Conservation (phyloP, 441 rosid genomes). For the Biscutella auriculata region DNA sequence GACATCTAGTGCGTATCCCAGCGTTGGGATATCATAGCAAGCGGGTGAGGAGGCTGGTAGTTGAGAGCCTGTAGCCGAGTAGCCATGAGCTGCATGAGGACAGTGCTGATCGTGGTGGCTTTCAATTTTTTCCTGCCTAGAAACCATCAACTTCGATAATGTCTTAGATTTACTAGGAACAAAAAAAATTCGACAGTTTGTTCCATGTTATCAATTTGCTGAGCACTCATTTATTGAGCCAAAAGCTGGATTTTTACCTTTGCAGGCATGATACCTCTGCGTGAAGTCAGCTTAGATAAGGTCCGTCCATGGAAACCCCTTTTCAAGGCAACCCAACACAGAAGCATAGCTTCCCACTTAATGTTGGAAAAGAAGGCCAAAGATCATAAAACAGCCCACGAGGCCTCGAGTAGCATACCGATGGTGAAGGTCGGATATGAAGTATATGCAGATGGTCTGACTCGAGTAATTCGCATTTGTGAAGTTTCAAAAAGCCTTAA, state of each 20-base stretch:
- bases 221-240: constrained; percentile 4
- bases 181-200: background rate
- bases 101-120: too few relatives aligned
- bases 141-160: background rate
- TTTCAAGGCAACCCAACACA: constrained; percentile 39
- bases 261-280: constrained; percentile 56
- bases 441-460: constrained; percentile 87
- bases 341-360: constrained; percentile 49
- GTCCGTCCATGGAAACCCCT: constrained; percentile 92
- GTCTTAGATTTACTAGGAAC: background rate
- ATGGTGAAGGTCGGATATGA: constrained; percentile 69
- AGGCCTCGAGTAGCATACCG: constrained; percentile 35
- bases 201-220: constrained; percentile 1
- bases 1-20: too few relatives aligned
- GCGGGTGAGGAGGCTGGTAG: too few relatives aligned
- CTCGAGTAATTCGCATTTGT: constrained; percentile 77
- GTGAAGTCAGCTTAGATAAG: constrained; percentile 90
- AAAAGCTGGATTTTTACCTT: constrained; percentile 16
- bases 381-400: constrained; percentile 30
- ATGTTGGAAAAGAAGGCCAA: constrained; percentile 29
- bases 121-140: background rate
- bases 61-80: too few relatives aligned
- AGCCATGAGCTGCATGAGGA: too few relatives aligned
- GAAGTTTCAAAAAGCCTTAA: constrained; percentile 47
- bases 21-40: too few relatives aligned